Evolutionary conservation across 805 yeast genomes (phyloP), one percentile per base, ranked within the genome.

Genomic region (Starmerella bombi): DNA sequence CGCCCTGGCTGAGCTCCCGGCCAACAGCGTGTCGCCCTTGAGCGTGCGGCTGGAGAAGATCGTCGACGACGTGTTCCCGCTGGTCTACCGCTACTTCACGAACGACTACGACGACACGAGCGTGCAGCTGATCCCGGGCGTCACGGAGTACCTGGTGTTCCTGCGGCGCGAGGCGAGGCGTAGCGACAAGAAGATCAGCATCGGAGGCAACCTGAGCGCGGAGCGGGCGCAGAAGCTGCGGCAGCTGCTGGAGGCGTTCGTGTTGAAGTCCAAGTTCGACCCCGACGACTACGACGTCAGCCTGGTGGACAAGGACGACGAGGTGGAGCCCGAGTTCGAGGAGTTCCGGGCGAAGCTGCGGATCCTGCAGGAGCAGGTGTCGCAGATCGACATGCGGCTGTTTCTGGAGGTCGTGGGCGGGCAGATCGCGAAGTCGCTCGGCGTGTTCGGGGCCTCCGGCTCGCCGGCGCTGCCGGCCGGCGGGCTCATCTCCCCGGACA

Each of bases 61-160:
- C 50, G 64, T 82, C 16, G 58, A 75, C 22, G 71, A 72, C 42
- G 64, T 81, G 16, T 72, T 83, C 66, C 95, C 96, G 18, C 65
- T 75, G 23, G 65, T 80, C 6, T 68, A 88, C 43, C 69, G 68
- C 44, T 82, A 79, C 49, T 68, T 91, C 56, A 70, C 74, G 23
- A 80, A 84, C 57, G 93, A 79, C 48, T 85, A 78, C 55, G 97
- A 91, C 59, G 96, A 91, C 50, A 78, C 88, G 12, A 74, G 93
- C 1, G 67, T 71, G 29, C 93, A 83, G 58, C 80, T 84, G 15
- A 80, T 88, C 54, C 79, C 91, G 7, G 80, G 84, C 52, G 64
- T 91, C 34, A 73, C 81, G 29, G 80, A 75, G 38, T 85, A 77
- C 56, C 64, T 91, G 45, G 62, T 81, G 9, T 69, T 78, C 33